Base-by-base conservation (phyloP, 2,329 filamentous ascomycete genomes). In the Lachnellula subtilissima region DNA sequence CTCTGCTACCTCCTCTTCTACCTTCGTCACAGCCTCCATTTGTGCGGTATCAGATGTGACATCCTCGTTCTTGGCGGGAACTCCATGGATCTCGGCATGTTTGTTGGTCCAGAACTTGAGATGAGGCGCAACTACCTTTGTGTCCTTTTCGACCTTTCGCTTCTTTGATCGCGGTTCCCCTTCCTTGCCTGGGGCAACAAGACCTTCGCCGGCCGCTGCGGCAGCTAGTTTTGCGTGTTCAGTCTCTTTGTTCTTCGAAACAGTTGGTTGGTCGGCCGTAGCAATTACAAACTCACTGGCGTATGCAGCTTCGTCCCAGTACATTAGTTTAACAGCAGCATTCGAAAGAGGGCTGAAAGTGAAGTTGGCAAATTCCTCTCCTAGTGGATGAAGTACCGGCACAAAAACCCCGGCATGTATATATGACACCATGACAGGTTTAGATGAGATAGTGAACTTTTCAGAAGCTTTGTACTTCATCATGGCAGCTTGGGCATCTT, bases 321-420 rank as follows among this genome's bases (percentile, higher is more conserved):
- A 93, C 66, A 85, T 85, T 43, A 92, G 78, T 57, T 84, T 83
- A 55, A 89, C 72, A 0, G 79, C 75, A 1, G 85, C 78, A 64
- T 91, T 91, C 61, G 83, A 84, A 1, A 89, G 76, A 1, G 88
- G 87, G 35, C 79, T 78, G 66, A 93, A 92, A 0, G 86, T 87
- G 68, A 85, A 85, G 47, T 74, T 77, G 14, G 82, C 78, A n/a
- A 77, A 81, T 17, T 80, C 79, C 0, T 80, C 75, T 5, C 77
- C 77, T 1, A 75, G 56, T 7, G 79, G 77, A 50, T 85, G 81
- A 49, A 87, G 77, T 45, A 88, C 86, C 0, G 88, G 89, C 12
- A 92, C 82, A 66, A 95, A 94, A 2, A 94, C 89, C 5, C 89
- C 89, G n/a, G 88, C 83, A 62, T 94, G 89, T 40, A 92, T 91